Evolutionary conservation across 2,329 filamentous ascomycete genomes (phyloP), one percentile per base, ranked within the genome.

Genomic region (Paraphaeosphaeria minitans): DNA sequence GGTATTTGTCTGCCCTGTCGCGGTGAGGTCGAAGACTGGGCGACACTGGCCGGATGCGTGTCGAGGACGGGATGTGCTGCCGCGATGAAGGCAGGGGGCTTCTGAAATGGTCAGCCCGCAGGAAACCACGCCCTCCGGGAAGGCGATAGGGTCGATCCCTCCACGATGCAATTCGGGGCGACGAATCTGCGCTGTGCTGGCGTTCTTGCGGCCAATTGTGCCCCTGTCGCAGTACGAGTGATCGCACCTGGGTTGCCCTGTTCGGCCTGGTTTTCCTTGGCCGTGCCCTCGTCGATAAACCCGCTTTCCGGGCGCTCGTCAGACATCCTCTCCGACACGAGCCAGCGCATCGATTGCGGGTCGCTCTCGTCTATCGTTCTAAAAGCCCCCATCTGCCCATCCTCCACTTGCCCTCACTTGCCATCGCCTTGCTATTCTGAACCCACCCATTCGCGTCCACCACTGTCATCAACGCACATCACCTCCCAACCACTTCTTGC

Each of bases 321-420:
- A 70, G 67, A 68, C 66, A 61, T 66, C 58, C 62, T 67, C 62
- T 66, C 62, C 62, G 59, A 70, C 66, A 63, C 65, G 70, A 70
- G 73, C 73, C 73, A 75, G 60, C 72, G 65, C 72, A 74, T 72
- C 73, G 63, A 46, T 33, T 31, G 57, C 61, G 31, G 24, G 39
- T 48, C 50, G 56, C 19, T 29, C 45, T 29, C n/a, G 35, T 43
- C 45, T 31, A 12, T 43, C 49, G 37, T 24, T 58, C 67, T 71
- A 73, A 72, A 74, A 74, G 69, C 67, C 62, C 50, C 51, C 54
- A 57, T 55, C 41, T 56, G 43, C 55, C 63, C 60, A 66, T 67
- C 69, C 56, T 65, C 66, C 47, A 61, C 56, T 53, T 63, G 58
- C 56, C 58, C 57, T 66, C 67, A 66, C 63, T 65, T 66, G 62